Base-by-base conservation (phyloP, 2,329 filamentous ascomycete species). In the Hypoxylon sp. region DNA sequence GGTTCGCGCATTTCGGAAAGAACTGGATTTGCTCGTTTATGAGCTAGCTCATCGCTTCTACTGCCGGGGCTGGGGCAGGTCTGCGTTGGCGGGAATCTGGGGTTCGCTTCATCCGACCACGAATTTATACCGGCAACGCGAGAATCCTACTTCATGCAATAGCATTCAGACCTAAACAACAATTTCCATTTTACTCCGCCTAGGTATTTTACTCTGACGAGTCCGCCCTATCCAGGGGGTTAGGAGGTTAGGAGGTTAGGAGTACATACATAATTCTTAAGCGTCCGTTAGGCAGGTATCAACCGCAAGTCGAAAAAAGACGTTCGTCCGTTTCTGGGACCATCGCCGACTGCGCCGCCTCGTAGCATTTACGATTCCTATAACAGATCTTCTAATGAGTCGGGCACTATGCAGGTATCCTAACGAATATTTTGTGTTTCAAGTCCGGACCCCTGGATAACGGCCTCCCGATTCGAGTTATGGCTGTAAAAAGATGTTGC, bases 1-100 rank as follows among this genome's bases (percentile, higher is more conserved):
- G 64, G 13, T 67, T 62, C 62, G 51, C 64, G 51, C 55, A 64
- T 62, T 30, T 53, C 52, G 37, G 64, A 59, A 62, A 51, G 47
- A 51, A 44, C 17, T 55, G 43, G 61, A 59, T 59, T 62, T 41
- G 49, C 44, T 59, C 53, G 59, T 44, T 44, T 63, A 59, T 28
- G 47, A n/a, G n/a, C n/a, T n/a, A n/a, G 34, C 15, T 41, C n/a
- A 32, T 41, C 37, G 37, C 37, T 52, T 67, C 48, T 43, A 37
- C 24, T 48, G 28, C 56, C 56, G 56, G 59, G 57, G 57, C 57
- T 59, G 44, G 44, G 24, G 41, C 7, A 1, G 20, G 1, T n/a
- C 19, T 53, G 19, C 37, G 50, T 59, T 56, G 34, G 37, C 53
- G 13, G 46, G 50, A 61, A 61, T 67, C 64, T 59, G 61, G 64